Evolutionary conservation across 2,329 filamentous ascomycete species (phyloP), one percentile per base, ranked within the genome.

Genomic region (Sclerotinia nivalis): DNA sequence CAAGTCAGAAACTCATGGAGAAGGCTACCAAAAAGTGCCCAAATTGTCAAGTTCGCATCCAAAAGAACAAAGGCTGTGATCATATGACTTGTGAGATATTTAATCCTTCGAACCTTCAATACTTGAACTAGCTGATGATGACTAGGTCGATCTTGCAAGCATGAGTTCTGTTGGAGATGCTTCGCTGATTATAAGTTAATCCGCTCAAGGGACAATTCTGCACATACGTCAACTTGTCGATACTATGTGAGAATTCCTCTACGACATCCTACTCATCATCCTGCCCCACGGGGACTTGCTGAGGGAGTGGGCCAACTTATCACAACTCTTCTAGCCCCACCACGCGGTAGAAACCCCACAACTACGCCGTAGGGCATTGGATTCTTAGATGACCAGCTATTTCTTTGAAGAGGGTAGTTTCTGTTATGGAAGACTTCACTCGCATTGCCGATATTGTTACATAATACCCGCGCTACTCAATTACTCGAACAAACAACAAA

Each of bases 31-130:
- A 73, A n/a, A 59, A 7, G 22, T 74, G 71, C 31, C 69, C 68
- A 0, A 70, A 69, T 43, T 75, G 70, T 25, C 61, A 71, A 1
- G 34, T 64, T 15, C 61, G 25, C 1, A 71, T 71, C 1, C 18
- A 22, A 8, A 75, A 75, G 45, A 68, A 37, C 5, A 1, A 22
- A 52, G 73, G 73, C 6, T 75, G 73, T 43, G 71, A 75, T 62
- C 73, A 74, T 54, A 75, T 75, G 60, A 72, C 58, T 28, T 73
- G 72, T 74, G 68, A 55, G 71, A 67, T 28, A 67, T 28, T 65
- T 15, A 18, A 8, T 18, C 15, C 25, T 25, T 7, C 8, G 5
- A 22, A 28, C 0, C 6, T 20, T 54, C 18, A 20, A 50, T 50
- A 34, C 12, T 43, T 1, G 6, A 4, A 10, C 9, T 66, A 4